Conservation (phyloP, 1,139 yeast genomes). For the Meyerozyma sp. region DNA sequence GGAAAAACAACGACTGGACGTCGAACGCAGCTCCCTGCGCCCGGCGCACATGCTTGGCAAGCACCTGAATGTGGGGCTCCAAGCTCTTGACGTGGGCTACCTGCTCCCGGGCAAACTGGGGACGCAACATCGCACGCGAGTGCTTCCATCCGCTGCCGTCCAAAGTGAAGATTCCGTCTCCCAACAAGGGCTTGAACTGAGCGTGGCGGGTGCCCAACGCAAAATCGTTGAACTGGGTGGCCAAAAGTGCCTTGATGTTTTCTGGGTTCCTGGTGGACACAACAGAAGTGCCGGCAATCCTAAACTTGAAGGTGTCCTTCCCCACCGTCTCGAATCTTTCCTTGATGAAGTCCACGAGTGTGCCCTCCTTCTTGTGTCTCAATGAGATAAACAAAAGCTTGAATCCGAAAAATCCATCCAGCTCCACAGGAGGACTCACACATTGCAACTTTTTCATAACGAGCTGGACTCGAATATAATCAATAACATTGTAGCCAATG, state of each 20-base stretch:
- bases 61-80: conserved; percentile 41
- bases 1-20: conserved; percentile 44
- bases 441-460: conserved; percentile 1
- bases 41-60: conserved; percentile 28
- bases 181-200: conserved; percentile 40
- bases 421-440: conserved; percentile 6
- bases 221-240: conserved; percentile 47
- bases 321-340: conserved; percentile 10
- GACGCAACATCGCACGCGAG: conserved; percentile 52
- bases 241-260: conserved; percentile 34
- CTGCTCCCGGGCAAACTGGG: conserved; percentile 55
- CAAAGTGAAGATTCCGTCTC: conserved; percentile 55
- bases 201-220: conserved; percentile 45
- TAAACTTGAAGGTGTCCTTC: conserved; percentile 15
- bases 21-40: conserved; percentile 27
- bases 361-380: conserved; percentile 18
- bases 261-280: conserved; percentile 32
- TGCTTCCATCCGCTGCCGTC: conserved; percentile 57
- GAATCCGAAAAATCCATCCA: conserved; percentile 22
- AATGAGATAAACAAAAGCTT: conserved; percentile 11
- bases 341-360: conserved; percentile 15
- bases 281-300: conserved; percentile 16
- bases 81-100: conserved; percentile 44
- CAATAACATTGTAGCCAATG: conserved; percentile 1
- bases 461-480: background rate